Percentiles rank a stretch among this genome's conserved stretches.
Conservation (phyloP, 306 rosid species). For the Luffa acutangula region DNA sequence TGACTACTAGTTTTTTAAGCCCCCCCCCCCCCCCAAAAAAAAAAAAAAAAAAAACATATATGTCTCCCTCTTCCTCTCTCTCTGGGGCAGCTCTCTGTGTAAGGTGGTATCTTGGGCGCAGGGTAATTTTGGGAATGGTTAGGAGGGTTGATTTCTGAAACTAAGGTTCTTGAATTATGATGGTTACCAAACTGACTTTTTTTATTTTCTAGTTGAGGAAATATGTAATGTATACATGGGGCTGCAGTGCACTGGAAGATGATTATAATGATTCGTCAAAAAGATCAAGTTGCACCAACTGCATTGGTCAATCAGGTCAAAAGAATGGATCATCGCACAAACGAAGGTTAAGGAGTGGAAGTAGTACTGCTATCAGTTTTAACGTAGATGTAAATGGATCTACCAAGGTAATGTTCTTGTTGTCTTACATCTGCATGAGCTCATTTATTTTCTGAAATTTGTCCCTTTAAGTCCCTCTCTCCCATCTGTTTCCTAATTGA, state of each 20-base stretch:
- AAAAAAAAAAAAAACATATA: background rate
- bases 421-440: background rate
- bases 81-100: background rate
- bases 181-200: slow-evolving; percentile 9
- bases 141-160: background rate
- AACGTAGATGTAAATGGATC: slow-evolving; percentile 30
- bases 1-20: background rate
- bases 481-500: background rate
- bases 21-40: too few species aligned
- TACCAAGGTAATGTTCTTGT: slow-evolving; percentile 34
- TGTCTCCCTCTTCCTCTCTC: background rate
- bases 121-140: background rate
- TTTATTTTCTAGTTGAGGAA: slow-evolving; percentile 63
- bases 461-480: background rate
- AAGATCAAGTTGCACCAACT: slow-evolving; percentile 34
- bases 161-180: background rate
- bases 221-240: slow-evolving; percentile 80
- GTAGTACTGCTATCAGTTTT: slow-evolving; percentile 22
- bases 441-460: background rate
- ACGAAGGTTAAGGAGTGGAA: slow-evolving; percentile 31
- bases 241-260: slow-evolving; percentile 38
- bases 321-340: slow-evolving; percentile 38
- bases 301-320: slow-evolving; percentile 26
- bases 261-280: slow-evolving; percentile 13
- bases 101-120: background rate